Percentiles rank a stretch among this genome's conserved stretches.
phyloP scores from a whole-genome alignment of 495 filamentous ascomycete genomes.

The Lophium mytilinum region DNA sequence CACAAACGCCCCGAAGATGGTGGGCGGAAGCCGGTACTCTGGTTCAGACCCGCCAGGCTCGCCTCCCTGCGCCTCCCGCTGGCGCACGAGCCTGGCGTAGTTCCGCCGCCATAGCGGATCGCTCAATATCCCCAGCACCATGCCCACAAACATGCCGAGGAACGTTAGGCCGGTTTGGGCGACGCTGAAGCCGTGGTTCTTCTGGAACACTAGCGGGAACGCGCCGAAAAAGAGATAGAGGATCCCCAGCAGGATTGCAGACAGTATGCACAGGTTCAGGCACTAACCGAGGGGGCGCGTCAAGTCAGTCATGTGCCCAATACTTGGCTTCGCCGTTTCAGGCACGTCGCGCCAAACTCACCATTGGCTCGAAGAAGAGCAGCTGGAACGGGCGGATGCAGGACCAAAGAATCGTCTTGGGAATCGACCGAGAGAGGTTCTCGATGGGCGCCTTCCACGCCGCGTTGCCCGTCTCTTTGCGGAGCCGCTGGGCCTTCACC shows the following conservation, averaged over 20 bases:
- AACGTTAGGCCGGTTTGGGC: conserved; percentile 80
- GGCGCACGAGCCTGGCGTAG: conserved; percentile 53
- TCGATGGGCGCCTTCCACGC: conserved; percentile 77
- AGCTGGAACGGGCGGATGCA: conserved; percentile 77
- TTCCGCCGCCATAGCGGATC: conserved; percentile 73
- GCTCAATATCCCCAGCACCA: conserved; percentile 58
- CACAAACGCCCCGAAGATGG: conserved; percentile 66
- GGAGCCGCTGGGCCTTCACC: conserved; percentile 60
- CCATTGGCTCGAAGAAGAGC: conserved; percentile 74
- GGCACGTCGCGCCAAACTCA: background rate
- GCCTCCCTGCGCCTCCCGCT: conserved; percentile 46
- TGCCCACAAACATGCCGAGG: conserved; percentile 71
- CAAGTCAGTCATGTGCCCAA: conserved; percentile 11
- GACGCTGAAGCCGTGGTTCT: conserved; percentile 68
- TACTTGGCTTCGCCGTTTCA: background rate
- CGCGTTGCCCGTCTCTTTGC: conserved; percentile 70
- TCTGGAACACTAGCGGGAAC: conserved; percentile 73
- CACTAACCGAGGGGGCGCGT: conserved; percentile 39
- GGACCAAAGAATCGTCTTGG: conserved; percentile 58
- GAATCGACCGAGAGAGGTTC: conserved; percentile 61
- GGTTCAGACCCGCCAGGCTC: conserved; percentile 60
- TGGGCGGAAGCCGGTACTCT: conserved; percentile 77
- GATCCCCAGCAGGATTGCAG: conserved; percentile 77
- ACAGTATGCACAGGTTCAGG: conserved; percentile 73
- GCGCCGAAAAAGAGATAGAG: conserved; percentile 95